Percentiles rank a stretch among this genome's conserved stretches.
Evolutionary conservation across 352 stramenopile genomes (phyloP).

Genomic region (Peronospora belbahrii): DNA sequence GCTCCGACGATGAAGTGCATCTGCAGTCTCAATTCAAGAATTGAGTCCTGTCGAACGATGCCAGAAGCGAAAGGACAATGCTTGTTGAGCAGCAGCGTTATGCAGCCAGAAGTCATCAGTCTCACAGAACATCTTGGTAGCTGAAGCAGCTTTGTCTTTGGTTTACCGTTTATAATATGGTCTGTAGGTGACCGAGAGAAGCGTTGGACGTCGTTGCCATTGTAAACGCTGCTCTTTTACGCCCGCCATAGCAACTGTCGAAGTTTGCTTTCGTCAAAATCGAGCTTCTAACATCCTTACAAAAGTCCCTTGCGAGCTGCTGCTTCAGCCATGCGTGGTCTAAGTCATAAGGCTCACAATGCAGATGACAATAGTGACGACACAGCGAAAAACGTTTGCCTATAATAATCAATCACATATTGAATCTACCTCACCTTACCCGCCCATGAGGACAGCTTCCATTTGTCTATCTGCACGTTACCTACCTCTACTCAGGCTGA

Average conservation of each 20-base stretch:
- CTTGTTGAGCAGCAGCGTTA: constrained; percentile 41
- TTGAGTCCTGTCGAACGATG: too few relatives aligned
- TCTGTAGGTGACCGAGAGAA: constrained; percentile 32
- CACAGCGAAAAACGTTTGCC: constrained; percentile 39
- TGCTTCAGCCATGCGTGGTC: constrained; percentile 28
- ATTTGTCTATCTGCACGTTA: constrained; percentile 5
- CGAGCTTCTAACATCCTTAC: constrained; percentile 28
- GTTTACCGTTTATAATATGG: constrained; percentile 5
- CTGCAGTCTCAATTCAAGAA: too few relatives aligned
- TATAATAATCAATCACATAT: constrained; percentile 27
- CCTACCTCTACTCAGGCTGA: constrained; percentile 23
- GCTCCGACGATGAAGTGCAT: too few relatives aligned
- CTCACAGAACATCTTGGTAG: constrained; percentile 46
- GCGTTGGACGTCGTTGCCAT: constrained; percentile 11
- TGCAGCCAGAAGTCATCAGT: constrained; percentile 15
- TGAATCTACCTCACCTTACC: constrained; percentile 5
- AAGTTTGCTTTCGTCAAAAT: constrained; percentile 10
- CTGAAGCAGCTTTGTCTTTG: constrained; percentile 17
- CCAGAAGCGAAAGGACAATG: constrained; percentile 37
- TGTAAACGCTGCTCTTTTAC: constrained; percentile 1
- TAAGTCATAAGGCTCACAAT: constrained; percentile 24
- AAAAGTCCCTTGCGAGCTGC: constrained; percentile 38
- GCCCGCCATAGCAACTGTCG: constrained; percentile 13
- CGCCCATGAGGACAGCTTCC: constrained; percentile 3
- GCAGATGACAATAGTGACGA: constrained; percentile 13